Evolutionary conservation across 106 monocot genomes (phyloP).

Genomic region (Agapanthus africanus): DNA sequence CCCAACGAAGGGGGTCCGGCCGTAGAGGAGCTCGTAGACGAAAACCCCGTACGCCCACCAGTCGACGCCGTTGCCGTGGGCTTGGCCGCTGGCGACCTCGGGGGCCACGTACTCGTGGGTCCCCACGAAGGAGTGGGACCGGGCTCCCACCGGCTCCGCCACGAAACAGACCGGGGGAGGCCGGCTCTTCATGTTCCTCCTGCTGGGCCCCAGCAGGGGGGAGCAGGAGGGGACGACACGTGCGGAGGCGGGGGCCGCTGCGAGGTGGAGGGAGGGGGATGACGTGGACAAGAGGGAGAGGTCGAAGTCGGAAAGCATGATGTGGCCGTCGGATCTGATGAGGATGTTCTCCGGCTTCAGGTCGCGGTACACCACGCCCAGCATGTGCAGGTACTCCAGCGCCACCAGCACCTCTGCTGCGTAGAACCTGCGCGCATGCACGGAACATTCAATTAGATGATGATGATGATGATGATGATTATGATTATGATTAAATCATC

Average conservation of each 20-base stretch:
- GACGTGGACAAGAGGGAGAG: conserved; percentile 62
- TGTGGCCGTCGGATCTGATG: too few relatives aligned
- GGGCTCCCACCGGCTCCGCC: conserved; percentile 66
- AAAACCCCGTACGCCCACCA: conserved; percentile 95
- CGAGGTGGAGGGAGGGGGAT: not conserved
- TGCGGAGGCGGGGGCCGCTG: not conserved
- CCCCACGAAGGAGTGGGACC: conserved; percentile 76
- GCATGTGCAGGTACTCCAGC: conserved; percentile 92
- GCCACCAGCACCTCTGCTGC: too few relatives aligned
- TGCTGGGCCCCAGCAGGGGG: too few relatives aligned
- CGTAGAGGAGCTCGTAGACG: conserved; percentile 75
- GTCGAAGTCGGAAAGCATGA: too few relatives aligned
- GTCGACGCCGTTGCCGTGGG: conserved; percentile 81
- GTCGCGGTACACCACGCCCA: conserved; percentile 87
- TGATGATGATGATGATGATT: too few relatives aligned
- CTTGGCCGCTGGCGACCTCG: conserved; percentile 44
- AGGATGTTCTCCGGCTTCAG: too few relatives aligned
- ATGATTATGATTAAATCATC: too few relatives aligned
- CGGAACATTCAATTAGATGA: too few relatives aligned
- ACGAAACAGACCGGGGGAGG: conserved; percentile 44
- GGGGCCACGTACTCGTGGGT: too few relatives aligned
- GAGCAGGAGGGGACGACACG: not conserved
- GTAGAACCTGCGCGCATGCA: too few relatives aligned
- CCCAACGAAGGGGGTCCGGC: conserved; percentile 77
- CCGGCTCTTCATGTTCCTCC: too few relatives aligned